A percentile compares a stretch with the other conserved stretches of the same genome.
Conservation (phyloP, 2,329 filamentous ascomycete genomes). For the Aspergillus sp. region DNA sequence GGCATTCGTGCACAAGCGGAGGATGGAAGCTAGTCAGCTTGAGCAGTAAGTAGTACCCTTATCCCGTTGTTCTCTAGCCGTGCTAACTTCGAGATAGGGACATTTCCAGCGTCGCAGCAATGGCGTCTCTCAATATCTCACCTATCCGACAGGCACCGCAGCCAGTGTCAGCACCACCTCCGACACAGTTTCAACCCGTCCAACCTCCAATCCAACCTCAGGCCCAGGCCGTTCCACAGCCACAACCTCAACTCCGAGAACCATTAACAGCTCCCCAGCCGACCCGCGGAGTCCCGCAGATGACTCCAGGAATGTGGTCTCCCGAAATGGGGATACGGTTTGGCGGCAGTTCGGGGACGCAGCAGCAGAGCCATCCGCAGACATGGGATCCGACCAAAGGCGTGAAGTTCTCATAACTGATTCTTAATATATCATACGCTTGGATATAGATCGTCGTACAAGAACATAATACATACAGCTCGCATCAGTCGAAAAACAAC, state of each 20-base stretch:
- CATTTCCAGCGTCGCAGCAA: constrained; percentile 54
- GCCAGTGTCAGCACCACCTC: constrained; percentile 39
- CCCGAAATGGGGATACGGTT: constrained; percentile 82
- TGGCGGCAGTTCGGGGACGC: constrained; percentile 32
- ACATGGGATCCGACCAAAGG: constrained; percentile 62
- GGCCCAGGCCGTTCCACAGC: constrained; percentile 33
- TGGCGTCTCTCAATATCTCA: constrained; percentile 57
- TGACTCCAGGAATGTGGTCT: constrained; percentile 66
- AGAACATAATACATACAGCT: no score
- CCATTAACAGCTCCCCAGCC: constrained; percentile 50
- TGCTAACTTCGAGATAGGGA: constrained; percentile 43
- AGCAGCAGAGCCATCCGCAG: constrained; percentile 44
- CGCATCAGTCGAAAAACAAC: neutral
- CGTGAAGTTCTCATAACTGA: constrained; percentile 52
- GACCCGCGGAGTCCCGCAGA: constrained; percentile 46
- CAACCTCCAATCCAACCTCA: constrained; percentile 29
- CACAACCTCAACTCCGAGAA: constrained; percentile 18
- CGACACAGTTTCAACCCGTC: constrained; percentile 24
- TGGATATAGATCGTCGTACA: no score
- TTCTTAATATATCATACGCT: no score
- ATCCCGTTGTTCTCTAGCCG: neutral
- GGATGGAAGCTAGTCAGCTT: constrained; percentile 75
- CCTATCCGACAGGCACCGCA: constrained; percentile 40
- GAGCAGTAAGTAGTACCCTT: constrained; percentile 63
- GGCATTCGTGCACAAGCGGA: constrained; percentile 75